These are phyloP conservation scores for Daphne laureola DNA, from an alignment of 441 rosid species.

Conservation along the genomic window DNA sequence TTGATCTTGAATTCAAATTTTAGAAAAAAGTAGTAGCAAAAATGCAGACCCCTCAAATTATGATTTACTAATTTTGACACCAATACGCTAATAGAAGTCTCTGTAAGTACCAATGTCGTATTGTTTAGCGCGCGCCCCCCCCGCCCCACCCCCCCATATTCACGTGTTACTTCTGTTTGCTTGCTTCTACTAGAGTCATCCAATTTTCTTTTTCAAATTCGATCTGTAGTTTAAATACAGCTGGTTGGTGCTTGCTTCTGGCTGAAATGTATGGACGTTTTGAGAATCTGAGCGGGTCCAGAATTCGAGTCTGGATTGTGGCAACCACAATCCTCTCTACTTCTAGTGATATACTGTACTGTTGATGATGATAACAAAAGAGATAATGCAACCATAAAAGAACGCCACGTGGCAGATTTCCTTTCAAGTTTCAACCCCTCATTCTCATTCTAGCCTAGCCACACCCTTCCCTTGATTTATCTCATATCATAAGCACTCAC, in stretches of 20 bases:
- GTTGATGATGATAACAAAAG: slow-evolving; percentile 25
- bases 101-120: no score
- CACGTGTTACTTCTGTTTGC: slow-evolving; percentile 22
- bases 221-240: neutral
- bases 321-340: slow-evolving; percentile 22
- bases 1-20: no score
- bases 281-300: neutral
- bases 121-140: no score
- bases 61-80: no score
- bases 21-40: neutral
- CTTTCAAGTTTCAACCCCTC: slow-evolving; percentile 12
- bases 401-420: slow-evolving; percentile 62
- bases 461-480: slow-evolving; percentile 12
- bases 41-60: neutral
- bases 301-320: slow-evolving; percentile 23
- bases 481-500: slow-evolving; percentile 13
- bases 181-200: slow-evolving; percentile 16
- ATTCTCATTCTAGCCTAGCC: neutral
- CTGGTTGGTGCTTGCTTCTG: neutral
- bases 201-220: neutral
- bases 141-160: no score
- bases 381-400: slow-evolving; percentile 41
- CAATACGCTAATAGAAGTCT: neutral
- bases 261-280: neutral
- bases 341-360: slow-evolving; percentile 3